Evolutionary conservation across 257 asterid genomes (phyloP), one percentile per base, ranked within the genome.

Genomic region (Solanum rostratum): DNA sequence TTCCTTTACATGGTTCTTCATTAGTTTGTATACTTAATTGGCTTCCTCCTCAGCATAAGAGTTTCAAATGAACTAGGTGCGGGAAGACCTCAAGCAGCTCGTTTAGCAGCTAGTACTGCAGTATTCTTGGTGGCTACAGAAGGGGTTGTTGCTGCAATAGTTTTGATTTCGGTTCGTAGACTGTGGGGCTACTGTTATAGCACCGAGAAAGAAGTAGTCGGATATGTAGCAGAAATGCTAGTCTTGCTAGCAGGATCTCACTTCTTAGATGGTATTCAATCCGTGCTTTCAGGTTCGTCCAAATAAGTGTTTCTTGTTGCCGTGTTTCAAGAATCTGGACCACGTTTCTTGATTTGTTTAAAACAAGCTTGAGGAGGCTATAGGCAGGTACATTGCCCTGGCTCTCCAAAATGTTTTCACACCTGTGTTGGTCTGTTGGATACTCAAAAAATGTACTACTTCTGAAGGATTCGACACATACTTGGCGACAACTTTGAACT

Each of bases 31-130:
- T 33, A 0, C 10, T 59, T 18, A 16, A 16, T 65, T 66, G 41
- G 30, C 15, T 76, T 49, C 57, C 10, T 86, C 80, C 65, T 10
- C 39, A 83, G 88, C 10, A 27, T 39, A 54, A 86, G 86, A 50
- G 84, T 83, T 16, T 86, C 86, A 9, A 83, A 86, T 52, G 86
- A 86, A 46, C 85, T 86, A n/a, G 89, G 89, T 0, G 83, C 68
- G 0, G 87, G 87, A 57, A 65, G 68, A 20, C 86, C 87, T 43
- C 69, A 22, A 33, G 71, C 59, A 46, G 85, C 83, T 54, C 79
- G 85, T n/a, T 63, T n/a, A 11, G 85, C 59, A 69, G 87, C 79
- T 54, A 10, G 2, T 27, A 8, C 82, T 1, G 86, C 69, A 29
- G 46, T 79, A 24, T 22, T 84, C 7, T 8, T 86, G 9, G 65